These are phyloP conservation scores for Monosporascus sp. DNA, from an alignment of 2,329 filamentous ascomycete species.

Conservation along the genomic window DNA sequence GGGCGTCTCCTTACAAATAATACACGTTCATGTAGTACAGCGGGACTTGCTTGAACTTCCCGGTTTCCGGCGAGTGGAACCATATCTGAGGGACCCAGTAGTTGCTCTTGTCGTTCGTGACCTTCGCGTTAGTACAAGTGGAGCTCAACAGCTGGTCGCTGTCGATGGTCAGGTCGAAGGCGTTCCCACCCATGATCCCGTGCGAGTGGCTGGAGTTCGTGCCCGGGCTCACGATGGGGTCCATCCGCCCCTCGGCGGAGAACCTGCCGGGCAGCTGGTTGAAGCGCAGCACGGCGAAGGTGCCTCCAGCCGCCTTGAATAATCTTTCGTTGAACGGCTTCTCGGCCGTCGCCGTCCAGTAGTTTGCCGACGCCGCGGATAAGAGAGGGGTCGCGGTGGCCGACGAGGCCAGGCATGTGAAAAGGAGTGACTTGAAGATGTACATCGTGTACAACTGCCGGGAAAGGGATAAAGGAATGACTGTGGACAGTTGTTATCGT, in stretches of 20 bases:
- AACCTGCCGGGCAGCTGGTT: constrained; percentile 51
- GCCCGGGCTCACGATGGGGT: constrained; percentile 64
- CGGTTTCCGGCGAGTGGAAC: constrained; percentile 57
- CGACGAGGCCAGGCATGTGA: not conserved
- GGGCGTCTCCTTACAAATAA: constrained; percentile 54
- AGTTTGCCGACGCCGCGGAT: not conserved
- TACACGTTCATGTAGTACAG: constrained; percentile 70
- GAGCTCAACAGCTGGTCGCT: constrained; percentile 55
- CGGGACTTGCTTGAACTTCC: constrained; percentile 60
- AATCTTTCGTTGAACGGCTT: not conserved
- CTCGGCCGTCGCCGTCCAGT: not conserved
- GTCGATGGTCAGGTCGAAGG: constrained; percentile 56
- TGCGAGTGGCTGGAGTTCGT: constrained; percentile 57
- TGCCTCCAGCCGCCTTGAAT: constrained; percentile 23
- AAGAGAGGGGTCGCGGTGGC: not conserved
- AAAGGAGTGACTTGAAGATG: not conserved
- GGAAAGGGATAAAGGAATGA: not conserved
- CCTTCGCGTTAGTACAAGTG: constrained; percentile 63
- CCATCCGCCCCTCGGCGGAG: constrained; percentile 53
- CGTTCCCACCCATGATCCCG: constrained; percentile 64
- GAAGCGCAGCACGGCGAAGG: constrained; percentile 66
- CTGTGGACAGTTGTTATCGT: not conserved
- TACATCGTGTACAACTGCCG: not conserved
- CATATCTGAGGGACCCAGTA: constrained; percentile 74
- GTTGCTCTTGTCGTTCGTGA: constrained; percentile 63